Percentiles rank a stretch among this genome's conserved stretches.
Conservation (phyloP, 2,329 filamentous ascomycete genomes). For the Hymenoscyphus occultus region DNA sequence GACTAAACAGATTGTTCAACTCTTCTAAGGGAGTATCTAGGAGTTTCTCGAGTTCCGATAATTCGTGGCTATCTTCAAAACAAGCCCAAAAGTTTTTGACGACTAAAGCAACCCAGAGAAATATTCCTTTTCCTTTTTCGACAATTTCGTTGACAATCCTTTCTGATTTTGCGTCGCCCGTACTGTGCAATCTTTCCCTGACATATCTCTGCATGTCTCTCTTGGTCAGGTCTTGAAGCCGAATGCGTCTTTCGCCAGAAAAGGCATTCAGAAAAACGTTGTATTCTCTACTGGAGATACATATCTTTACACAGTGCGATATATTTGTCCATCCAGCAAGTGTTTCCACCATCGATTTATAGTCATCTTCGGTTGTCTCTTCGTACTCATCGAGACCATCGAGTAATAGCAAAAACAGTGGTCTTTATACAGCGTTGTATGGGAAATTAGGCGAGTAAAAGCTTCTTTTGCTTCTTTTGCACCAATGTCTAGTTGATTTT, state of each 20-base stretch:
- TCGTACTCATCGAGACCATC: not conserved
- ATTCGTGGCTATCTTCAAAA: too few relatives aligned
- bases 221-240: not conserved
- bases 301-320: not conserved
- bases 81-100: too few relatives aligned
- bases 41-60: too few relatives aligned
- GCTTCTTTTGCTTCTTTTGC: not conserved
- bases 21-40: too few relatives aligned
- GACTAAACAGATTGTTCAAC: too few relatives aligned
- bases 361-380: not conserved
- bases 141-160: too few relatives aligned
- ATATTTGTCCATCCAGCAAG: not conserved
- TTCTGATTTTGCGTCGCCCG: too few relatives aligned
- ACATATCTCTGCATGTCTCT: conserved; percentile 6
- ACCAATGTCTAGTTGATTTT: not conserved
- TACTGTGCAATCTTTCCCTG: not conserved
- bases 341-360: not conserved
- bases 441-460: not conserved
- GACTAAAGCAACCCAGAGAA: too few relatives aligned
- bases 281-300: not conserved
- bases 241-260: not conserved
- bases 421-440: not conserved
- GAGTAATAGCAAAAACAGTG: not conserved
- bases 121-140: too few relatives aligned
- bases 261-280: not conserved